Evolutionary conservation across 2,329 filamentous ascomycete genomes (phyloP).

Genomic region (Arthroderma uncinatum): DNA sequence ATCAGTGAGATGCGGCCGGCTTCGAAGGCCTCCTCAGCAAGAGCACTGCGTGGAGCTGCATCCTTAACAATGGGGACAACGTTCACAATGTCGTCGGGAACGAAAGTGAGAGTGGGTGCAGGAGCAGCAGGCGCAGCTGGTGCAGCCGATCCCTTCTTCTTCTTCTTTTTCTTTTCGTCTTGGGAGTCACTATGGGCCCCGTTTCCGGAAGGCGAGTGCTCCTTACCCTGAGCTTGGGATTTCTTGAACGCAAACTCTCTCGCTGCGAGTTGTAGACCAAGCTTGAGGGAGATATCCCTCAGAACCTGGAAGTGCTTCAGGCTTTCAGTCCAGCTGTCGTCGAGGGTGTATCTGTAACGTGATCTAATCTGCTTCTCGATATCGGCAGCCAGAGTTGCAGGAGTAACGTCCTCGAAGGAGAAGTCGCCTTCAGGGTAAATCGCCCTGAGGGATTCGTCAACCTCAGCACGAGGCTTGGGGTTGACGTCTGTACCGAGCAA

Average conservation of each 20-base stretch:
- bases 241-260: slow-evolving; percentile 62
- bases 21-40: slow-evolving; percentile 92
- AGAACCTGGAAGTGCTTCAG: slow-evolving; percentile 72
- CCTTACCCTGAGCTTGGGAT: slow-evolving; percentile 30
- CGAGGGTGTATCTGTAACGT: slow-evolving; percentile 67
- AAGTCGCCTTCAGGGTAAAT: slow-evolving; percentile 76
- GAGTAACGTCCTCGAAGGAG: slow-evolving; percentile 67
- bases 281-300: slow-evolving; percentile 76
- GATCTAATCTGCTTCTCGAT: slow-evolving; percentile 60
- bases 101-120: slow-evolving; percentile 53
- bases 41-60: slow-evolving; percentile 74
- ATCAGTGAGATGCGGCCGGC: slow-evolving; percentile 92
- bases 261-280: slow-evolving; percentile 76
- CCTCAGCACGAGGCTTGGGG: slow-evolving; percentile 61
- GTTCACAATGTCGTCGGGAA: slow-evolving; percentile 76
- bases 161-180: slow-evolving; percentile 43
- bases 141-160: slow-evolving; percentile 41
- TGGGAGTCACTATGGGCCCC: slow-evolving; percentile 26
- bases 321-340: slow-evolving; percentile 53
- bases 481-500: slow-evolving; percentile 69
- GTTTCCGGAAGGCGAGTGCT: slow-evolving; percentile 28
- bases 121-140: slow-evolving; percentile 36
- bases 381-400: slow-evolving; percentile 56
- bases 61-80: slow-evolving; percentile 93
- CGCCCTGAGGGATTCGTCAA: slow-evolving; percentile 60